Conservation (phyloP, 75 land plant genomes). For the Picea sitchensis region DNA sequence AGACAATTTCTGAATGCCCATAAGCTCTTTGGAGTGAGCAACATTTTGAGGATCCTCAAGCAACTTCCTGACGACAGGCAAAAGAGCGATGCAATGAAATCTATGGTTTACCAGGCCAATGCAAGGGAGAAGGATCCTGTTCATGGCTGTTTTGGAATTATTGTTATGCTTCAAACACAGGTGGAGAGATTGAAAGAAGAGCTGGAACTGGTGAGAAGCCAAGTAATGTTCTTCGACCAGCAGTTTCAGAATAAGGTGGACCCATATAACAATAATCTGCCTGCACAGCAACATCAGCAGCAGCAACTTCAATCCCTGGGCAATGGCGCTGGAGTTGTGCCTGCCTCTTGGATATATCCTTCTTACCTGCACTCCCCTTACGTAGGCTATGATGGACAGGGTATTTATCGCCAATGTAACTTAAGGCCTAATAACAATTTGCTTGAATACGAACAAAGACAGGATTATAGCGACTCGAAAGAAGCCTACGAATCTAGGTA, state of each 20-base stretch:
- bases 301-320: slow-evolving; percentile 9
- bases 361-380: background rate
- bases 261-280: too few species aligned
- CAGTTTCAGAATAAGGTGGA: background rate
- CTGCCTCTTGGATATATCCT: background rate
- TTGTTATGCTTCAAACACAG: slow-evolving; percentile 36
- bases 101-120: slow-evolving; percentile 69
- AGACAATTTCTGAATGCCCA: slow-evolving; percentile 52
- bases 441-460: background rate
- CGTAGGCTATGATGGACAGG: background rate
- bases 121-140: slow-evolving; percentile 67
- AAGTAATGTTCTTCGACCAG: background rate
- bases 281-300: background rate
- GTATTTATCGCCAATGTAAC: background rate
- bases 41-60: slow-evolving; percentile 46
- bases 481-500: slow-evolving; percentile 18
- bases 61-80: slow-evolving; percentile 30
- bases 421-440: background rate
- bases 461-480: background rate
- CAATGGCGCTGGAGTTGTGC: background rate
- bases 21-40: slow-evolving; percentile 66
- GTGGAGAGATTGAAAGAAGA: slow-evolving; percentile 16
- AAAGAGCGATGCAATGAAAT: slow-evolving; percentile 53
- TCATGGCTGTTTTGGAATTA: slow-evolving; percentile 57
- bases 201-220: slow-evolving; percentile 24